A percentile compares a stretch with the other conserved stretches of the same genome.
Conservation (phyloP, 208 protist species). For the Trypanosoma avium region DNA sequence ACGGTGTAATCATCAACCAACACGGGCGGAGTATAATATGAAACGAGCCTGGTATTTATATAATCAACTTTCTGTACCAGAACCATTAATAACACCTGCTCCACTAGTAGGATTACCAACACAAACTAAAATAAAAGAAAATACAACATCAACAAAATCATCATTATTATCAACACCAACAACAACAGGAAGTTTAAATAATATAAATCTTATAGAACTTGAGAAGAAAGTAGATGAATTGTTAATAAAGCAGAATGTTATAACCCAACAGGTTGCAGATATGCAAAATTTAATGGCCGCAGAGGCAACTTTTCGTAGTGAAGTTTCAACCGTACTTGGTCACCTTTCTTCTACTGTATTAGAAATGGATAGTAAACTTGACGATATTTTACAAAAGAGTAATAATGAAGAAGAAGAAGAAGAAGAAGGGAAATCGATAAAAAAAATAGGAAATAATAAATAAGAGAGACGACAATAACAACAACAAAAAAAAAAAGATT, state of each 20-base stretch:
- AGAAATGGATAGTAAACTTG: constrained; percentile 69
- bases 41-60: constrained; percentile 88
- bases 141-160: background rate
- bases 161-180: no score
- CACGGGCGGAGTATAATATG: constrained; percentile 81
- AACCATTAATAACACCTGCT: constrained; percentile 46
- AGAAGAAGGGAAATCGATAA: background rate
- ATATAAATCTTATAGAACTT: constrained; percentile 15
- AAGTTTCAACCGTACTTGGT: constrained; percentile 71
- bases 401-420: constrained; percentile 4
- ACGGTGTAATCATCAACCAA: constrained; percentile 82
- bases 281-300: constrained; percentile 46
- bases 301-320: constrained; percentile 44
- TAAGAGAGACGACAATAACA: background rate
- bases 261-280: constrained; percentile 41
- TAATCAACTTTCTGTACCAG: constrained; percentile 59
- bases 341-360: constrained; percentile 72
- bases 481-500: constrained; percentile 7
- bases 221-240: constrained; percentile 49
- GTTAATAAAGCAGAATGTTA: constrained; percentile 39
- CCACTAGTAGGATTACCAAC: background rate
- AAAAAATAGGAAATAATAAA: background rate
- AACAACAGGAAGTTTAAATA: no score
- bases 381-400: constrained; percentile 47
- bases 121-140: background rate